Evolutionary conservation across 176 grass and related monocot species (phyloP).

Genomic region (Oryza coarctata): DNA sequence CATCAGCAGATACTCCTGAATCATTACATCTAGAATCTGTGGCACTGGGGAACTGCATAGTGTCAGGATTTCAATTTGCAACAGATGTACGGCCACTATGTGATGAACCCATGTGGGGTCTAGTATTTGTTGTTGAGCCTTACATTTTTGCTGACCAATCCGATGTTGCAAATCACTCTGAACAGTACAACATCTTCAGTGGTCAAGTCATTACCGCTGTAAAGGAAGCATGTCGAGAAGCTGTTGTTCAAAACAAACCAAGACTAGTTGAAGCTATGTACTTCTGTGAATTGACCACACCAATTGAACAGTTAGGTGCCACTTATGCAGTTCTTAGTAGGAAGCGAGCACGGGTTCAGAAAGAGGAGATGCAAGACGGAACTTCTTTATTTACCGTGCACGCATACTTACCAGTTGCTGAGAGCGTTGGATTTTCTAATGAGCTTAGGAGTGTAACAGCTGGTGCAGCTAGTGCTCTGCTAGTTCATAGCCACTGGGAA

Average conservation of each 20-base stretch:
- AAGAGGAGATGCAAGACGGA: constrained; percentile 90
- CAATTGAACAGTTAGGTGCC: constrained; percentile 54
- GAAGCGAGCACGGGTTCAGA: constrained; percentile 73
- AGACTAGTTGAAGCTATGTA: constrained; percentile 88
- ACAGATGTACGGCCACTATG: constrained; percentile 80
- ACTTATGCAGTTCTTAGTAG: constrained; percentile 75
- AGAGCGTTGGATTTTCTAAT: constrained; percentile 75
- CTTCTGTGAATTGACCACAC: constrained; percentile 79
- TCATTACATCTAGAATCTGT: constrained; percentile 59
- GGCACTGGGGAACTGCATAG: constrained; percentile 64
- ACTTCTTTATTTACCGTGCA: constrained; percentile 77
- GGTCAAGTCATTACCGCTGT: constrained; percentile 88
- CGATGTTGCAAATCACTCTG: constrained; percentile 51
- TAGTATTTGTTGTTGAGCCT: constrained; percentile 74
- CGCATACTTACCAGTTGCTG: constrained; percentile 73
- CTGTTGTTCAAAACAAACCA: constrained; percentile 83
- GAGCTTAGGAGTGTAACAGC: constrained; percentile 66
- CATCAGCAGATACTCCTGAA: constrained; percentile 27
- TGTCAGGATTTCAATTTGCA: constrained; percentile 88
- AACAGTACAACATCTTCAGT: constrained; percentile 74
- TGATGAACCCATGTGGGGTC: constrained; percentile 90
- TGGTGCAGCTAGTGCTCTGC: constrained; percentile 73
- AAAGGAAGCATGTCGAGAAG: constrained; percentile 81
- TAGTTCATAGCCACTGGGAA: constrained; percentile 91
- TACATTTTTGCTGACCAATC: constrained; percentile 64